These are phyloP conservation scores for Sugiyamaella americana DNA, from an alignment of 805 yeast genomes.

Conservation along the genomic window DNA sequence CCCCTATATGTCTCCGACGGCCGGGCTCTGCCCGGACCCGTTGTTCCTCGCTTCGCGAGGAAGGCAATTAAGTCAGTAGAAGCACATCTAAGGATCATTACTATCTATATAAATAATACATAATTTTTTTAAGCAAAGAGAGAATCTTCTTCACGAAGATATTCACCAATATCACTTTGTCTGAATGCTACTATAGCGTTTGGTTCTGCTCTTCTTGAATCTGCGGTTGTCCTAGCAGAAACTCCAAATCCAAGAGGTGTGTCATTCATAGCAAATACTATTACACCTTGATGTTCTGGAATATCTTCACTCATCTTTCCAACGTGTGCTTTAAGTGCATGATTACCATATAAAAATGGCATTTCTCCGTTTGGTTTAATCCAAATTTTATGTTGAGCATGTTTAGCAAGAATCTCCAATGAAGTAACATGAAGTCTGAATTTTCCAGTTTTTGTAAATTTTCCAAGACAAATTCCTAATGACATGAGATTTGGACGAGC, in stretches of 20 bases:
- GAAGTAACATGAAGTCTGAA: slow-evolving; percentile 94
- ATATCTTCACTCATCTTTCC: slow-evolving; percentile 97
- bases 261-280: slow-evolving; percentile 84
- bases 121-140: slow-evolving; percentile 56
- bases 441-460: slow-evolving; percentile 95
- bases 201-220: slow-evolving; percentile 82
- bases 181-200: slow-evolving; percentile 92
- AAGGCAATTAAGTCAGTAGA: too few species aligned
- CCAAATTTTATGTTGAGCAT: slow-evolving; percentile 93
- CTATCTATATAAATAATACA: slow-evolving; percentile 3
- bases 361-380: slow-evolving; percentile 95
- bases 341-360: slow-evolving; percentile 97
- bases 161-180: slow-evolving; percentile 97
- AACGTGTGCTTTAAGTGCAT: slow-evolving; percentile 90
- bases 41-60: neutral
- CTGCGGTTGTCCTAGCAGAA: slow-evolving; percentile 83
- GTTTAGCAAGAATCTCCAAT: slow-evolving; percentile 70
- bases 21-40: neutral
- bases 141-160: slow-evolving; percentile 95
- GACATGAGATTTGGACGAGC: slow-evolving; percentile 89
- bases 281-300: slow-evolving; percentile 96
- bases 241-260: slow-evolving; percentile 94
- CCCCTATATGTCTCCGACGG: too few species aligned
- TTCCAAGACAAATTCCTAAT: slow-evolving; percentile 88
- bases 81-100: slow-evolving; percentile 1